These are phyloP conservation scores for Acephala macrosclerotiorum DNA, from an alignment of 2,329 filamentous ascomycete species.

Conservation along the genomic window DNA sequence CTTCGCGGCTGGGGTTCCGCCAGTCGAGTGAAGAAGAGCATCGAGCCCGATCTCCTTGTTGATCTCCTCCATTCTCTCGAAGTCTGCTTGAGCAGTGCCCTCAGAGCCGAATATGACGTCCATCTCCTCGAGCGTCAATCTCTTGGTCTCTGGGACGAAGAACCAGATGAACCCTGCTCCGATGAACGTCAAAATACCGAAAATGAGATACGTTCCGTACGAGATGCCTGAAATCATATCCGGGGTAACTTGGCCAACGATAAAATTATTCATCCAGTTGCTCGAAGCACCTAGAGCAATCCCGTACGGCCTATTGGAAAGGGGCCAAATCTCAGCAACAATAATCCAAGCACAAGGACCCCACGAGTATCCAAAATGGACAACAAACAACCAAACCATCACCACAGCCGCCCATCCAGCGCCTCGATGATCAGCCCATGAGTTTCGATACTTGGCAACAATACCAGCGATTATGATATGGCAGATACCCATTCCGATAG, in stretches of 20 bases:
- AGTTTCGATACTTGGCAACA: slow-evolving; percentile 66
- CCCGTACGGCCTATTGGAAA: slow-evolving; percentile 74
- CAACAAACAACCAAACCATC: slow-evolving; percentile 78
- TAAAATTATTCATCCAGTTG: slow-evolving; percentile 69
- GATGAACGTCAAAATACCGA: slow-evolving; percentile 68
- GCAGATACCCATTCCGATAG: slow-evolving; percentile 70
- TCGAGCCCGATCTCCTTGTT: slow-evolving; percentile 72
- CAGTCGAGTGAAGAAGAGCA: slow-evolving; percentile 23
- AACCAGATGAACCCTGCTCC: slow-evolving; percentile 63
- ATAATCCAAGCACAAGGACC: slow-evolving; percentile 79
- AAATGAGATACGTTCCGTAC: slow-evolving; percentile 77
- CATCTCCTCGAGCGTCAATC: slow-evolving; percentile 61
- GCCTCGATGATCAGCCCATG: slow-evolving; percentile 61
- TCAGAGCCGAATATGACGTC: slow-evolving; percentile 73
- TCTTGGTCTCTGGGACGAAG: slow-evolving; percentile 61
- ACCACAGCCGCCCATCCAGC: slow-evolving; percentile 73
- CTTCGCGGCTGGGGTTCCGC: background rate
- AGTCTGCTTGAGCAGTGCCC: slow-evolving; percentile 71
- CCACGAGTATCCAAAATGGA: slow-evolving; percentile 80
- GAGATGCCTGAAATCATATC: slow-evolving; percentile 69
- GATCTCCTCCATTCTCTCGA: slow-evolving; percentile 76
- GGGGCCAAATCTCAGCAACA: slow-evolving; percentile 77
- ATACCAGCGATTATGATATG: slow-evolving; percentile 78
- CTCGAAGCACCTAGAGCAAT: slow-evolving; percentile 71
- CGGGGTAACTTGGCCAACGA: slow-evolving; percentile 74